A percentile compares a stretch with the other conserved stretches of the same genome.
Evolutionary conservation across 2,329 filamentous ascomycete species (phyloP).

Genomic region (Talaromyces rugulosus): DNA sequence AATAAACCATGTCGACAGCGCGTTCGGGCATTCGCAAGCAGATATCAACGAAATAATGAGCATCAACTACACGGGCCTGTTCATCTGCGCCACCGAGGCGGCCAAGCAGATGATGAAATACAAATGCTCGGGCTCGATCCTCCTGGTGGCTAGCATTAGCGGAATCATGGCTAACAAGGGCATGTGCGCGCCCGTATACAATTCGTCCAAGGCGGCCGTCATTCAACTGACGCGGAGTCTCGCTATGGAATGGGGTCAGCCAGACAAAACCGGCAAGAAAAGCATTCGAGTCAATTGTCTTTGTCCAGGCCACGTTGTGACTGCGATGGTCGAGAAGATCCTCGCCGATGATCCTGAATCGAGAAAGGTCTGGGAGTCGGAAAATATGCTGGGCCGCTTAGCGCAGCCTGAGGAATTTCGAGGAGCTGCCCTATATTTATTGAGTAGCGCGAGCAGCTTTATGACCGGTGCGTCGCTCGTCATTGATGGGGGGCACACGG

Average conservation of each 20-base stretch:
- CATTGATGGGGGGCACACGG: conserved; percentile 66
- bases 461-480: conserved; percentile 67
- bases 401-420: conserved; percentile 56
- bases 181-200: conserved; percentile 43
- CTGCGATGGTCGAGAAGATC: conserved; percentile 74
- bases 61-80: conserved; percentile 49
- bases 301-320: conserved; percentile 53
- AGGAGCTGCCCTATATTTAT: conserved; percentile 63
- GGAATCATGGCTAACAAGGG: conserved; percentile 49
- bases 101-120: conserved; percentile 48
- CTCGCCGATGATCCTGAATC: conserved; percentile 70
- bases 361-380: conserved; percentile 37
- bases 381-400: conserved; percentile 52
- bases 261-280: conserved; percentile 17
- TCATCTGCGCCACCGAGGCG: conserved; percentile 44
- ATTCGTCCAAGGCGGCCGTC: conserved; percentile 52
- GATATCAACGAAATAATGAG: conserved; percentile 41
- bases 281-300: conserved; percentile 54
- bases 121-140: conserved; percentile 46
- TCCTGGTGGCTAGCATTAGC: conserved; percentile 50
- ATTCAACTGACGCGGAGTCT: conserved; percentile 49
- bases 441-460: conserved; percentile 64
- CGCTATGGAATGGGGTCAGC: conserved; percentile 50
- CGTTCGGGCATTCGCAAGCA: conserved; percentile 38
- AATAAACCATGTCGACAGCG: conserved; percentile 39